phyloP scores from a whole-genome alignment of 768 basidiomycete species.

The Termitomyces sp. region DNA sequence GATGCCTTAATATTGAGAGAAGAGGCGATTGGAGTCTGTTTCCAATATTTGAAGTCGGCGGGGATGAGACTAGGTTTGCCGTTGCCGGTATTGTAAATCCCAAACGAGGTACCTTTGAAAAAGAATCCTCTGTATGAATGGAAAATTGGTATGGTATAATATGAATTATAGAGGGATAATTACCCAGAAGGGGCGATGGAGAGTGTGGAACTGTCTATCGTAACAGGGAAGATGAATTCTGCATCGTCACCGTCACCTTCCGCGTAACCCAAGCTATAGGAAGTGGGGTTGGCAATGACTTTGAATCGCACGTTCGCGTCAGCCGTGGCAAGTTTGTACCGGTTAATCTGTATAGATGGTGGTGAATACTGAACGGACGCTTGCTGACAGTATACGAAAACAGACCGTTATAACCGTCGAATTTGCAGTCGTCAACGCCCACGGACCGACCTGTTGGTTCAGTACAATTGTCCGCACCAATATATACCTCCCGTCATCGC shows the following conservation, averaged over 20 bases:
- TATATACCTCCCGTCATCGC: conserved; percentile 21
- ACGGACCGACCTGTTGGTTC: conserved; percentile 33
- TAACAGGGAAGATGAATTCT: conserved; percentile 24
- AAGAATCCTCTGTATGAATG: conserved; percentile 28
- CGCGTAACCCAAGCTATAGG: conserved; percentile 31
- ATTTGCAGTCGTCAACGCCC: conserved; percentile 29
- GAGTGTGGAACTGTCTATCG: conserved; percentile 29
- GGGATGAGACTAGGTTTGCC: conserved; percentile 31
- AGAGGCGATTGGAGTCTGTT: conserved; percentile 22
- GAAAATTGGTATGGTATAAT: neutral
- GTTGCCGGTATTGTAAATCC: conserved; percentile 36
- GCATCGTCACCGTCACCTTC: conserved; percentile 24
- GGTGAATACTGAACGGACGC: neutral
- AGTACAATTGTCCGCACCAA: conserved; percentile 27
- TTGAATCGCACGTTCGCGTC: conserved; percentile 26
- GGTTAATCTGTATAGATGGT: conserved; percentile 11
- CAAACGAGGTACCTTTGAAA: conserved; percentile 36
- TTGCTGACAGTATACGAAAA: neutral
- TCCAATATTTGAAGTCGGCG: conserved; percentile 36
- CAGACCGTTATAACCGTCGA: conserved; percentile 27
- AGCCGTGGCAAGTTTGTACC: conserved; percentile 20
- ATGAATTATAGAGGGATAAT: neutral
- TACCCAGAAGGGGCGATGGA: conserved; percentile 33
- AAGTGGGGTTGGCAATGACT: conserved; percentile 26
- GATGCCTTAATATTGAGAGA: neutral